Evolutionary conservation across 768 basidiomycete genomes (phyloP).

Genomic region (Coprinopsis marcescibilis): DNA sequence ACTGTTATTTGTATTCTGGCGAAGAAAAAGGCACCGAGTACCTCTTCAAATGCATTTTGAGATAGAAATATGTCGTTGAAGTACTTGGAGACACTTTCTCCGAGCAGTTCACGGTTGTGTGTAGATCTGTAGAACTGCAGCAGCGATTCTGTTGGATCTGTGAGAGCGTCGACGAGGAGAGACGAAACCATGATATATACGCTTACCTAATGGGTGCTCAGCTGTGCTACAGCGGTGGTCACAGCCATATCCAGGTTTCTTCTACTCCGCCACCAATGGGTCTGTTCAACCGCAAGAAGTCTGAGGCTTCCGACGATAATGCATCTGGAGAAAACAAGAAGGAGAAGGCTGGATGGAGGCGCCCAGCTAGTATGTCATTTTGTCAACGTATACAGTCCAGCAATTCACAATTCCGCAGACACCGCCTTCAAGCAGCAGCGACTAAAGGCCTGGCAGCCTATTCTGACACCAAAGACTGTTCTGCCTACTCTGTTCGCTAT

Average conservation of each 20-base stretch:
- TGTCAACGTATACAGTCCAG: slow-evolving; percentile 7
- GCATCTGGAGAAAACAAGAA: slow-evolving; percentile 57
- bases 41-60: slow-evolving; percentile 36
- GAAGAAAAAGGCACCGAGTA: slow-evolving; percentile 13
- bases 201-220: slow-evolving; percentile 15
- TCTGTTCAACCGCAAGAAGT: slow-evolving; percentile 54
- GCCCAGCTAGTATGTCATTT: slow-evolving; percentile 69
- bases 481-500: slow-evolving; percentile 94
- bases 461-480: slow-evolving; percentile 95
- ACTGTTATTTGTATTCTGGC: not conserved
- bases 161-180: slow-evolving; percentile 36
- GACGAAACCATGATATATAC: slow-evolving; percentile 45
- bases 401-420: slow-evolving; percentile 43
- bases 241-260: slow-evolving; percentile 4
- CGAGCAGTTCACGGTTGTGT: slow-evolving; percentile 30
- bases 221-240: not conserved
- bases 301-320: slow-evolving; percentile 29
- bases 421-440: slow-evolving; percentile 99
- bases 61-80: slow-evolving; percentile 41
- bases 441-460: slow-evolving; percentile 99
- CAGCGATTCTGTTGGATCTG: slow-evolving; percentile 45
- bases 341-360: slow-evolving; percentile 80
- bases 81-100: slow-evolving; percentile 36
- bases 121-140: slow-evolving; percentile 36
- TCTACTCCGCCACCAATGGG: slow-evolving; percentile 35